Percentiles rank a stretch among this genome's conserved stretches.
Evolutionary conservation across 495 filamentous ascomycete species (phyloP).

Genomic region (Symbiotaphrina buchneri): DNA sequence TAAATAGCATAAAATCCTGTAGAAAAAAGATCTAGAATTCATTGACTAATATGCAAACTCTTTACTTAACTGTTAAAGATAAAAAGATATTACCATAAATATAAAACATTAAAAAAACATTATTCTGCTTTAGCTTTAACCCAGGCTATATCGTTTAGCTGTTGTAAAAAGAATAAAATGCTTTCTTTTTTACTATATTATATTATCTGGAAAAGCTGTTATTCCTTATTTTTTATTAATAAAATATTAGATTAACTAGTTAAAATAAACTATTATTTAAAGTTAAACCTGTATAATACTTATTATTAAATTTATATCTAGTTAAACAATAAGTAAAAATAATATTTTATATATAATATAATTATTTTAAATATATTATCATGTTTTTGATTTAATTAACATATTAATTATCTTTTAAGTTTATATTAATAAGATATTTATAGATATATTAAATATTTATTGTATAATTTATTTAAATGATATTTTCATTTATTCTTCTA

Average conservation of each 20-base stretch:
- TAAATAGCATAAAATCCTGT: no score
- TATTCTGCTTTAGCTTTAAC: no score
- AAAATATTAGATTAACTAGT: slow-evolving; percentile 3
- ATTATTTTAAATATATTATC: slow-evolving; percentile 2
- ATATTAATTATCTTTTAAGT: slow-evolving; percentile 1
- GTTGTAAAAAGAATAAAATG: no score
- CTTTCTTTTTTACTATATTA: no score
- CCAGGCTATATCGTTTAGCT: no score
- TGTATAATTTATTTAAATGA: slow-evolving; percentile 2
- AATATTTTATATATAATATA: neutral
- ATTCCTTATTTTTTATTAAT: slow-evolving; percentile 6
- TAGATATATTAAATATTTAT: neutral
- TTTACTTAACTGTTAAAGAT: no score
- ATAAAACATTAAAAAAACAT: no score
- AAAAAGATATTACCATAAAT: no score
- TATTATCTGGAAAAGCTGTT: slow-evolving; percentile 6
- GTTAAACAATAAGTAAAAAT: slow-evolving; percentile 2
- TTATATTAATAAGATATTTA: slow-evolving; percentile 2
- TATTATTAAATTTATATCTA: neutral
- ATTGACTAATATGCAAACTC: no score
- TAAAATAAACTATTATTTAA: slow-evolving; percentile 7
- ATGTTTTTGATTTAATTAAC: slow-evolving; percentile 2
- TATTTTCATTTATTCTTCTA: slow-evolving; percentile 4
- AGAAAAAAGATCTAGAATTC: no score
- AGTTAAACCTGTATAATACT: neutral